Evolutionary conservation across 345 rosid species (phyloP).

Genomic region (Citrus mangshanensis): DNA sequence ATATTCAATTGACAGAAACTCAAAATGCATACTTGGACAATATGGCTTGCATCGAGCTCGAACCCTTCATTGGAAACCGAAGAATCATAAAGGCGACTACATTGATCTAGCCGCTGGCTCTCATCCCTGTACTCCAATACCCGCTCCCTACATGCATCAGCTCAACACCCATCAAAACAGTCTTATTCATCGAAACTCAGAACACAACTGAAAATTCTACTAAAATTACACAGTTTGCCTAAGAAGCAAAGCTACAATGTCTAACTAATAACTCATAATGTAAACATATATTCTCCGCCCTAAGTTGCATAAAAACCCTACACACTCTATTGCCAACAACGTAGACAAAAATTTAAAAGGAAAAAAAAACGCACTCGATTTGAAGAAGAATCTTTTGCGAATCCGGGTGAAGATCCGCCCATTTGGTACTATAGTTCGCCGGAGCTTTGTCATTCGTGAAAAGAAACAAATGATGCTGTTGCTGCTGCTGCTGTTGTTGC

Average conservation of each 20-base stretch:
- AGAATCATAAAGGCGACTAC: slow-evolving; percentile 92
- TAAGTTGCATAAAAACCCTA: background rate
- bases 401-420: slow-evolving; percentile 97
- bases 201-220: slow-evolving; percentile 6
- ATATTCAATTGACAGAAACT: background rate
- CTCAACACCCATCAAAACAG: slow-evolving; percentile 12
- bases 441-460: slow-evolving; percentile 84
- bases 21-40: slow-evolving; percentile 69
- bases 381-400: slow-evolving; percentile 79
- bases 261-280: background rate
- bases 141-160: slow-evolving; percentile 54
- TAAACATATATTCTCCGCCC: background rate
- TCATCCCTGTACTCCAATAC: slow-evolving; percentile 79
- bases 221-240: background rate
- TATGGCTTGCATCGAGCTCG: slow-evolving; percentile 82
- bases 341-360: background rate
- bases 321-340: background rate
- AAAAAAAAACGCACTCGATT: slow-evolving; percentile 55
- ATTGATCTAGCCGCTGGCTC: slow-evolving; percentile 89
- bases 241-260: background rate
- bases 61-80: slow-evolving; percentile 85
- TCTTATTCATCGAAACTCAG: background rate
- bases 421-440: slow-evolving; percentile 84
- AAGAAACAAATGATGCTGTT: slow-evolving; percentile 62
- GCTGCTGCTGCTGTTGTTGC: slow-evolving; percentile 39